Percentiles rank a stretch among this genome's conserved stretches.
phyloP scores from a whole-genome alignment of 176 grass and related monocot genomes.

The Zea mays region Zm-B73-REFERENCE-NAM-5.0 NC_050101.1:83352001-83352500 shows the following conservation, averaged over 20 bases:
- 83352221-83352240: constrained; percentile 40
- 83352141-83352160: constrained; percentile 5
- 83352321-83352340: constrained; percentile 10
- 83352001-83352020: constrained; percentile 3
- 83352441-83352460: constrained; percentile 39
- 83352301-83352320: constrained; percentile 33
- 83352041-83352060: constrained; percentile 17
- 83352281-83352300: constrained; percentile 51
- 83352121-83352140: not conserved
- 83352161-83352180: constrained; percentile 16
- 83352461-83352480: constrained; percentile 52
- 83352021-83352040: constrained; percentile 8
- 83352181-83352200: not conserved
- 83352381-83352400: constrained; percentile 54
- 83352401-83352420: constrained; percentile 37
- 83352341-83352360: not conserved
- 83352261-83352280: constrained; percentile 28
- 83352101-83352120: not conserved
- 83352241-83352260: constrained; percentile 43
- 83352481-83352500: constrained; percentile 50
- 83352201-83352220: constrained; percentile 54
- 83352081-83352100: constrained; percentile 15
- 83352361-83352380: constrained; percentile 25
- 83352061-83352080: constrained; percentile 32
- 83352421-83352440: constrained; percentile 7